Percentiles rank a stretch among this genome's conserved stretches.
Conservation (phyloP, 2,329 filamentous ascomycete species). For the Cordyceps farinosa region DNA sequence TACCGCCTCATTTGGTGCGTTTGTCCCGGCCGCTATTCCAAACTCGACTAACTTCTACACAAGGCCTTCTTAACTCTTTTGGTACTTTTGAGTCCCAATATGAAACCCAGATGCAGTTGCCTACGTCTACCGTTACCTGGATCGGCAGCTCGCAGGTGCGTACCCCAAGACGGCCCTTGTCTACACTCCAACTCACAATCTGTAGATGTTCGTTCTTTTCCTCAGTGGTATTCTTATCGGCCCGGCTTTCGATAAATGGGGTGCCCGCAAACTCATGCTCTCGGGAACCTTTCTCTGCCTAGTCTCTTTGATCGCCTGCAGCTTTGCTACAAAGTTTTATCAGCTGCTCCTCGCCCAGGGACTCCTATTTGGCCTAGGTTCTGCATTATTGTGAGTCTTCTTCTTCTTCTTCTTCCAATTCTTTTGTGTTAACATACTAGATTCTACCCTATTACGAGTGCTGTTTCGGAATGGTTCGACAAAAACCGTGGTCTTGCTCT, state of each 20-base stretch:
- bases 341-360: conserved; percentile 40
- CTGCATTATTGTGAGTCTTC: conserved; percentile 32
- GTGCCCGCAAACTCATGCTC: conserved; percentile 33
- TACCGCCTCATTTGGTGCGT: conserved; percentile 28
- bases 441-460: conserved; percentile 31
- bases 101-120: conserved; percentile 30
- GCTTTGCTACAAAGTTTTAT: conserved; percentile 32
- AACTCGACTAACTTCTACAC: not conserved
- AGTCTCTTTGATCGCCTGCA: conserved; percentile 35
- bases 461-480: conserved; percentile 32
- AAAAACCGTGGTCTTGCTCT: conserved; percentile 29
- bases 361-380: conserved; percentile 39
- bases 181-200: conserved; percentile 18
- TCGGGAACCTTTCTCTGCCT: conserved; percentile 35
- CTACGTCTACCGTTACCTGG: conserved; percentile 37
- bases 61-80: conserved; percentile 40
- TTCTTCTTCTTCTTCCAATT: too few relatives aligned
- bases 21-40: too few relatives aligned
- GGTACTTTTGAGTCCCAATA: conserved; percentile 56
- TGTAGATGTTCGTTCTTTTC: conserved; percentile 38
- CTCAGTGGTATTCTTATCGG: conserved; percentile 38
- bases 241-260: conserved; percentile 38
- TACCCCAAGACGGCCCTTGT: not conserved
- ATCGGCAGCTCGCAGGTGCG: conserved; percentile 35
- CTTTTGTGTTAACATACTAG: conserved; percentile 14